Base-by-base conservation (phyloP, 305 asterid species). In the Salvia sclarea region DNA sequence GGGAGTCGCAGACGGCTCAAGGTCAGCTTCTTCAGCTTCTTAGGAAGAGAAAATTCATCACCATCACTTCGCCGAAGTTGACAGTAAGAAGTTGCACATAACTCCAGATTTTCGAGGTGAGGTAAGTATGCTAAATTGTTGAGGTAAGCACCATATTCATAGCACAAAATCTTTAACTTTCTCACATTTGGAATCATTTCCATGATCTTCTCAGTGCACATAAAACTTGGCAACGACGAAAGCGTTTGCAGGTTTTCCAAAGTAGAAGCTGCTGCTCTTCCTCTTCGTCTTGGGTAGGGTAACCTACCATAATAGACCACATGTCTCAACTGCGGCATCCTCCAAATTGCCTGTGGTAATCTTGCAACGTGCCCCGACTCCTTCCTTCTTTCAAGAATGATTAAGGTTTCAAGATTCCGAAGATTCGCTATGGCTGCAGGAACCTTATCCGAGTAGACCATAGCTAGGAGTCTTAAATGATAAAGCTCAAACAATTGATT, bases 191-290 rank as follows among this genome's bases (percentile, higher is more conserved):
- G 69, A 17, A 63, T 63, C 13, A 8, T 63, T 43, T 4, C 43
- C 1, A 63, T 28, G 5, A 63, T 1, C 12, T 63, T 6, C 54
- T 52, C 30, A 8, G 33, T 13, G 11, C 55, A 54, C n/a, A 24
- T 33, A 54, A 67, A 55, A 43, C 41, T 41, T 17, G 1, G 11
- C 1, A 41, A 31, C 41, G 4, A 24, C 14, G n/a, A 67, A 25
- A 67, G 63, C 37, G 72, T 67, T 1, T 54, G 64, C 55, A 67
- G 72, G 55, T 41, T 54, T n/a, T 67, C 72, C 9, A 67, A 31
- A 3, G 45, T 30, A 37, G 20, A 13, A 7, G 24, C 13, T 1
- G 52, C 44, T 1, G n/a, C n/a, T 33, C 56, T 40, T 41, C 45
- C 3, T n/a, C n/a, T n/a, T n/a, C n/a, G n/a, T n/a, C n/a, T n/a